These are phyloP conservation scores for Sonneratia alba DNA, from an alignment of 345 rosid species.

Conservation along the genomic window DNA sequence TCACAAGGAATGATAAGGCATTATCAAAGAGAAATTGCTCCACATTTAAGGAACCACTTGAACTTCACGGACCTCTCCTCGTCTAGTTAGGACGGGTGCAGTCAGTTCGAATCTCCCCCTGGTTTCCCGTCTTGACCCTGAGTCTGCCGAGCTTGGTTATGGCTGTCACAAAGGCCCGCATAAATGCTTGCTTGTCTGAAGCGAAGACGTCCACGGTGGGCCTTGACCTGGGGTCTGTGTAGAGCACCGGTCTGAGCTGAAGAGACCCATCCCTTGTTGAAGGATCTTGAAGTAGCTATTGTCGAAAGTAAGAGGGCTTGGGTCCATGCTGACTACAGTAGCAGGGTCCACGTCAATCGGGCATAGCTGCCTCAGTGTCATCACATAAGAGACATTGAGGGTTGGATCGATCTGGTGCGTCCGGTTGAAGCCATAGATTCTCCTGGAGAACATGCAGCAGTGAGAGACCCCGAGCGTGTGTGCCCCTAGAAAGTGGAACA, in stretches of 20 bases:
- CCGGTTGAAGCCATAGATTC: conserved; percentile 62
- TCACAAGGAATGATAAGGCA: neutral
- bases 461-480: conserved; percentile 77
- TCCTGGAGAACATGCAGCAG: conserved; percentile 42
- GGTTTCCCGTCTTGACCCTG: conserved; percentile 48
- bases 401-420: conserved; percentile 45
- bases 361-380: conserved; percentile 53
- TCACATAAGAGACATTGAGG: conserved; percentile 36
- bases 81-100: conserved; percentile 43
- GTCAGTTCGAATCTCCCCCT: conserved; percentile 63
- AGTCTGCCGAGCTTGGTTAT: conserved; percentile 72
- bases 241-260: conserved; percentile 55
- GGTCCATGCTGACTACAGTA: conserved; percentile 78
- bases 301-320: conserved; percentile 60
- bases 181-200: conserved; percentile 37
- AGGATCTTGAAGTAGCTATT: conserved; percentile 66
- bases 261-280: conserved; percentile 56
- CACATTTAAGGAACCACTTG: neutral
- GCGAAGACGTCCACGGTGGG: conserved; percentile 49
- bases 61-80: neutral
- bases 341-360: conserved; percentile 44
- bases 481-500: conserved; percentile 29
- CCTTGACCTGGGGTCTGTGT: conserved; percentile 52
- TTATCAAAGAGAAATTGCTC: neutral
- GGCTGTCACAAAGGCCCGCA: conserved; percentile 50